Base-by-base conservation (phyloP, 495 filamentous ascomycete genomes). In the Annulohypoxylon maeteangense region DNA sequence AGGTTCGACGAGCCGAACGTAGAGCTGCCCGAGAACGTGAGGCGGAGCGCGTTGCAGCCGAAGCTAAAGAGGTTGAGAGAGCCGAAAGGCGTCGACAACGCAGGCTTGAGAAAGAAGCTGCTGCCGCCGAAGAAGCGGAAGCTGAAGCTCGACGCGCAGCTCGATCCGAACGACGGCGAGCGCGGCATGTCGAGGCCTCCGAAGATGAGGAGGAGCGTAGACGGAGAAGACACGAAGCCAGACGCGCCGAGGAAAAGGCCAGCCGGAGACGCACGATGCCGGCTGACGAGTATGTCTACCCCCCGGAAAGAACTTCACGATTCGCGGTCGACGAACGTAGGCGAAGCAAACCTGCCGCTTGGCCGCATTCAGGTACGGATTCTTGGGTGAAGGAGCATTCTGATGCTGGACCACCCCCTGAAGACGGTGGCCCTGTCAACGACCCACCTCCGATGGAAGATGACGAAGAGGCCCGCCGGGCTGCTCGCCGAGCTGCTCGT, bases 361-460 rank as follows among this genome's bases (percentile, higher is more conserved):
- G 85, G 86, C 85, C 85, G 4, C 85, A 86, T 64, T 85, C 83
- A 36, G 85, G 85, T 12, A 88, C 86, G 8, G 82, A 83, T 42
- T 87, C 85, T 3, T 88, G 86, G 86, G 86, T 87, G 10, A 86
- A 87, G 74, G 86, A 88, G n/a, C 85, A 87, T 70, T 85, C 84
- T 1, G 86, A 88, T 59, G 84, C 85, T 5, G 85, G 85, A 2
- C 85, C 85, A 4, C 85, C 86, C 20, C 84, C 84, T 1, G 80
- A 79, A 5, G 74, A 76, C 40, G 72, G 74, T 7, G 72, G 74
- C 2, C 65, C 72, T 10, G 54, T 53, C n/a, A 65, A 72, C 4
- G 79, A 76, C 6, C 77, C 72, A 0, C 69, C 73, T 7, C 76
- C 65, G 2, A 67, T 71, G 4, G 74, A 67, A 48, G 77, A 77